Evolutionary conservation across 306 rosid genomes (phyloP), one percentile per base, ranked within the genome.

Genomic region (Trichosanthes cucumerina): DNA sequence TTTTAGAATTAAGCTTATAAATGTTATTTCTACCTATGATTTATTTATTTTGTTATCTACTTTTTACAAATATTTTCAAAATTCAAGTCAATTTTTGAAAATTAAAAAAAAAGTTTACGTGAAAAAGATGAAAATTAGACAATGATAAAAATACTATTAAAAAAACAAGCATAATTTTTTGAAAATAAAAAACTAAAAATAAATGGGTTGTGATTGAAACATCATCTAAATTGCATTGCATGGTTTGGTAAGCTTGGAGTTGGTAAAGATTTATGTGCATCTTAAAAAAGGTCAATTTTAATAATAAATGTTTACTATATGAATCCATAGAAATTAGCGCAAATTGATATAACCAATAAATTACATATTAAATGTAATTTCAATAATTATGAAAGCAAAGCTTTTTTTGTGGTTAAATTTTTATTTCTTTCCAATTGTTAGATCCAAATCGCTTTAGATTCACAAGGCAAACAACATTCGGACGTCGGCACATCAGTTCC

Each of bases 361-460:
- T 21, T 68, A 12, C 2, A n/a, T n/a, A 66, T 66, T 58, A 58
- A 58, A 24, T 23, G 36, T 11, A 1, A 24, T 23, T 4, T 2
- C 14, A 49, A 23, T 56, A 58, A 9, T 53, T 53, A 8, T 2
- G 14, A 23, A 23, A 56, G 62, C 21, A 5, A 56, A 21, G 23
- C 33, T 21, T 57, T 57, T 57, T 21, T 12, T 24, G 19, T 57
- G 14, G 7, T 64, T 64, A 10, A 28, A 24, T 72, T 66, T 19
- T 47, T 3, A 9, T 31, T 14, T 28, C 28, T 11, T 18, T 46
- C 8, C 4, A 31, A 49, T 49, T 4, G 6, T 31, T 59, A 89
- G 91, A 89, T 86, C 91, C 93, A 21, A 62, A 82, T 63, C 87
- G 93, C n/a, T 89, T 89, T 76, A 81, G 91, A 83, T 50, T 76